Evolutionary conservation across 257 asterid species (phyloP).

Genomic region (Forsythia viridissima): DNA sequence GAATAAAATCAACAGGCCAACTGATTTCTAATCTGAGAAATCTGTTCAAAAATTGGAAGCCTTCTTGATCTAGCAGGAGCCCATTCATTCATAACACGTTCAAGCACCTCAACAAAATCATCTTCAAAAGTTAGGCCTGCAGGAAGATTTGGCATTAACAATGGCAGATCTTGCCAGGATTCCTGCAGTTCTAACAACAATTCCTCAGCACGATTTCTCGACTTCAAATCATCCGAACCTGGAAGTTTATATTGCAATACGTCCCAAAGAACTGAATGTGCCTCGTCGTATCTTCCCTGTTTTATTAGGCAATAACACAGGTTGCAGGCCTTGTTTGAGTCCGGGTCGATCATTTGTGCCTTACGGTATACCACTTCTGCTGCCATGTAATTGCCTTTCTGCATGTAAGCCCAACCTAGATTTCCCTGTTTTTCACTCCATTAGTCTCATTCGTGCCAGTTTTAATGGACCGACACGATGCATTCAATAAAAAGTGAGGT

Average conservation of each 20-base stretch:
- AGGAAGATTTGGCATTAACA: background rate
- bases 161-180: slow-evolving; percentile 24
- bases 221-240: slow-evolving; percentile 59
- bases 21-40: slow-evolving; percentile 73
- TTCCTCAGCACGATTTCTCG: slow-evolving; percentile 61
- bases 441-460: too few species aligned
- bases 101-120: slow-evolving; percentile 54
- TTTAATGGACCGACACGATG: too few species aligned
- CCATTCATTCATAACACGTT: slow-evolving; percentile 55
- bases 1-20: slow-evolving; percentile 55
- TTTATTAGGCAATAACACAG: slow-evolving; percentile 66
- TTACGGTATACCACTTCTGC: slow-evolving; percentile 80
- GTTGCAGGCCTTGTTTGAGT: slow-evolving; percentile 81
- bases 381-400: slow-evolving; percentile 62
- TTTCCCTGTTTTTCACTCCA: slow-evolving; percentile 39
- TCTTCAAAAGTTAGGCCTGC: slow-evolving; percentile 37
- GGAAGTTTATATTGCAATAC: slow-evolving; percentile 51
- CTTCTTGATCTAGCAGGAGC: slow-evolving; percentile 70
- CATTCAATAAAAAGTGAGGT: too few species aligned
- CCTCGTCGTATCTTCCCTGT: slow-evolving; percentile 66
- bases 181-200: slow-evolving; percentile 40
- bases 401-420: slow-evolving; percentile 90
- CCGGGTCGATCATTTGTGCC: slow-evolving; percentile 86
- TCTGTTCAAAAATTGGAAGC: slow-evolving; percentile 83
- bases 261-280: slow-evolving; percentile 54